These are phyloP conservation scores for Scutellaria galericulata DNA, from an alignment of 257 asterid species.

Conservation along the genomic window DNA sequence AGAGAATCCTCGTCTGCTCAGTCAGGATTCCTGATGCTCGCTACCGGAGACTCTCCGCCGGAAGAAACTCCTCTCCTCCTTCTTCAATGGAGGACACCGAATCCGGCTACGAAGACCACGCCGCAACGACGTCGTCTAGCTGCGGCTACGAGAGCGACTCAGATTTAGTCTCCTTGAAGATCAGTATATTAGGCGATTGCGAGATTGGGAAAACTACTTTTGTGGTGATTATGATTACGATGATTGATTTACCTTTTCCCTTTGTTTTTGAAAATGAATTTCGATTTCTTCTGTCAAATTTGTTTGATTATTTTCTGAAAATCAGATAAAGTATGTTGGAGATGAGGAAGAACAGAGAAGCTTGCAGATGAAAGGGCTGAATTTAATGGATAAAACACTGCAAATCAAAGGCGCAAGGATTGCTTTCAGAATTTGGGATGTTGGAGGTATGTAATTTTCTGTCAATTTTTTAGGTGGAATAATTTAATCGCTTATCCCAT, in stretches of 20 bases:
- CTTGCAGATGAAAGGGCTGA: constrained; percentile 77
- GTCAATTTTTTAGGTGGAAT: constrained; percentile 37
- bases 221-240: constrained; percentile 46
- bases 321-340: constrained; percentile 80
- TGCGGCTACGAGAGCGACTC: constrained; percentile 60
- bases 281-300: neutral
- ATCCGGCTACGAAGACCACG: constrained; percentile 31
- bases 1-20: constrained; percentile 67
- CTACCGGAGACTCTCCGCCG: constrained; percentile 56
- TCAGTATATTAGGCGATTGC: constrained; percentile 86
- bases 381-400: constrained; percentile 74
- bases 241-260: neutral
- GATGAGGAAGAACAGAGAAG: constrained; percentile 72
- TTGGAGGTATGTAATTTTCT: constrained; percentile 59
- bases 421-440: constrained; percentile 91
- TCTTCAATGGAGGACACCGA: constrained; percentile 22
- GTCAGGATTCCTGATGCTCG: constrained; percentile 46
- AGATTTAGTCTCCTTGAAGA: constrained; percentile 84
- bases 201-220: constrained; percentile 92
- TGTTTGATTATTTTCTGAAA: neutral
- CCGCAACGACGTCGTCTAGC: constrained; percentile 40
- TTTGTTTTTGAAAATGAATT: neutral
- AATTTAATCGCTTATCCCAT: neutral
- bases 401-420: constrained; percentile 74
- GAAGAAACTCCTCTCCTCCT: constrained; percentile 31